phyloP scores from a whole-genome alignment of 129 eudicot species.

The Artemisia argyi region DNA sequence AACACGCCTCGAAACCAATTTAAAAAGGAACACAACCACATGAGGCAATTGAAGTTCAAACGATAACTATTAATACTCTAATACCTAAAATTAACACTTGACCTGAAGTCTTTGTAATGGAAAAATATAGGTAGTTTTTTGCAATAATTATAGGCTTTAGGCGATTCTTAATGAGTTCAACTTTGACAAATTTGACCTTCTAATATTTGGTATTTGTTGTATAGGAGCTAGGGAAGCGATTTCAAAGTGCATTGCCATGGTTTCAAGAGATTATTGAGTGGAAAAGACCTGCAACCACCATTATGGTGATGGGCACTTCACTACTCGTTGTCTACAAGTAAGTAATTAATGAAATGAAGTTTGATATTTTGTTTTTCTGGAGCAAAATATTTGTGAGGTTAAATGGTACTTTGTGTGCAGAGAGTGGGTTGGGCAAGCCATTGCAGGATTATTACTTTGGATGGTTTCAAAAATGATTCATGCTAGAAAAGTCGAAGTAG shows the following conservation, averaged over 20 bases:
- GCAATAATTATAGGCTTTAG: neutral
- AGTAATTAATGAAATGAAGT: neutral
- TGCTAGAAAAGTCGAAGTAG: slow-evolving; percentile 39
- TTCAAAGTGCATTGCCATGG: slow-evolving; percentile 43
- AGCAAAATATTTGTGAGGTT: neutral
- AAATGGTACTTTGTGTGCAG: slow-evolving; percentile 25
- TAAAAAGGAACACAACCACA: too few relatives aligned
- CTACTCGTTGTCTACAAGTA: slow-evolving; percentile 67
- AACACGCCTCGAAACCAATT: too few relatives aligned
- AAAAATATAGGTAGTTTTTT: too few relatives aligned
- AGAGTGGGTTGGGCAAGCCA: slow-evolving; percentile 77
- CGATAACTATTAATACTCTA: too few relatives aligned
- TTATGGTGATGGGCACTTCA: slow-evolving; percentile 30
- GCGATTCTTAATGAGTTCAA: neutral
- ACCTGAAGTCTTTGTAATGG: too few relatives aligned
- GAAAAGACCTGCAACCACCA: slow-evolving; percentile 62
- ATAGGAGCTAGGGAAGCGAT: slow-evolving; percentile 63
- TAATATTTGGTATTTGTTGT: neutral
- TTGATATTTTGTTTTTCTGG: too few relatives aligned
- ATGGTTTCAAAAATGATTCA: slow-evolving; percentile 46
- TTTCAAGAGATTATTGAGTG: slow-evolving; percentile 53
- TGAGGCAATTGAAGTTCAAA: too few relatives aligned
- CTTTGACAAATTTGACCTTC: neutral
- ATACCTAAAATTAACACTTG: too few relatives aligned
- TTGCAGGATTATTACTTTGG: slow-evolving; percentile 60